Conservation (phyloP, 192 early-diverging fungal genomes). For the Paraglomus occultum region DNA sequence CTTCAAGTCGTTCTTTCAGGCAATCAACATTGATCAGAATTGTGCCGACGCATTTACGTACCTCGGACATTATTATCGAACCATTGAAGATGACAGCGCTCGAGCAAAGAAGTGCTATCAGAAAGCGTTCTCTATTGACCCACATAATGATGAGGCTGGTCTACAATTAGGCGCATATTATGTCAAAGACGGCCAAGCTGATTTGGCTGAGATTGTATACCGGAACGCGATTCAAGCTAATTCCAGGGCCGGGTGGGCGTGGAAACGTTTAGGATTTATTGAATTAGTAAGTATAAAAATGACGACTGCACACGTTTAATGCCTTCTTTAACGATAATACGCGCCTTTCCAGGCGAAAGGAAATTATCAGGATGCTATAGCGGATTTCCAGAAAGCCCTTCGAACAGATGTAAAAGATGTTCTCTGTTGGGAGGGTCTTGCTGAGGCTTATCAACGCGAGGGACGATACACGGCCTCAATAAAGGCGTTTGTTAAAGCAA, state of each 20-base stretch:
- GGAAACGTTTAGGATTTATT: conserved; percentile 74
- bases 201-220: conserved; percentile 53
- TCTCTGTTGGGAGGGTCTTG: conserved; percentile 74
- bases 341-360: conserved; percentile 32
- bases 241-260: conserved; percentile 69
- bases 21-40: conserved; percentile 67
- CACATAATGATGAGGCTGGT: conserved; percentile 65
- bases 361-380: conserved; percentile 55
- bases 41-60: conserved; percentile 67
- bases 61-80: conserved; percentile 79
- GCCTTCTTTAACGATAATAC: not conserved
- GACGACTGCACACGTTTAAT: not conserved
- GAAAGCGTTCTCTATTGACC: conserved; percentile 73
- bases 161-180: conserved; percentile 63
- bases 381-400: conserved; percentile 78
- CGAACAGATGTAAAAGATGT: conserved; percentile 65
- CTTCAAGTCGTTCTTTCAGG: conserved; percentile 64
- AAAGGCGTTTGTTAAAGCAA: conserved; percentile 72
- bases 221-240: conserved; percentile 37
- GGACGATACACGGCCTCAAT: conserved; percentile 71
- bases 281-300: conserved; percentile 45
- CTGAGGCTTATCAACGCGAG: conserved; percentile 68
- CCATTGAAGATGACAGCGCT: conserved; percentile 58
- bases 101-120: conserved; percentile 82
- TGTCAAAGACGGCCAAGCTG: conserved; percentile 42